Percentiles rank a stretch among this genome's conserved stretches.
Evolutionary conservation across 371 early-diverging fungal genomes (phyloP).

Genomic region (Furculomyces boomerangus): DNA sequence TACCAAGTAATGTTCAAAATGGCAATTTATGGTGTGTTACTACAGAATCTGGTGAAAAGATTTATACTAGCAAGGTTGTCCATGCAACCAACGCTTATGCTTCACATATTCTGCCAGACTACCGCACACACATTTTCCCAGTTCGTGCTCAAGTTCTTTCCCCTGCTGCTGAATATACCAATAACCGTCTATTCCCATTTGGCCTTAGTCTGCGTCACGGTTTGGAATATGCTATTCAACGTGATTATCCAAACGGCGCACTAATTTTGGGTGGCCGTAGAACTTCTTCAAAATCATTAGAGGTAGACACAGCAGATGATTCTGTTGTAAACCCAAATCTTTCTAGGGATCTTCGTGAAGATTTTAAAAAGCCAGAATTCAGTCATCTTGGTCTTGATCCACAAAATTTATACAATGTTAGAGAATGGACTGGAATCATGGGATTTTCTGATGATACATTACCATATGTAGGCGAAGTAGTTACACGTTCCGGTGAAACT

Average conservation of each 20-base stretch:
- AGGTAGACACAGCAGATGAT: slow-evolving; percentile 3
- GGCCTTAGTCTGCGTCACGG: slow-evolving; percentile 6
- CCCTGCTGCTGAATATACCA: not conserved
- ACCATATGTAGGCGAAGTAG: not conserved
- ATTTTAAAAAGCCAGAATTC: not conserved
- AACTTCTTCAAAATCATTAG: not conserved
- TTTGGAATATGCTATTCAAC: slow-evolving; percentile 7
- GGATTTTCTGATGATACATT: slow-evolving; percentile 1
- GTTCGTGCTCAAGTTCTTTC: slow-evolving; percentile 7
- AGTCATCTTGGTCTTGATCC: not conserved
- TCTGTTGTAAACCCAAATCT: not conserved
- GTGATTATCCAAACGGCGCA: slow-evolving; percentile 3
- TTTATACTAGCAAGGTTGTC: slow-evolving; percentile 4
- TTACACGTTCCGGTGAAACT: not conserved
- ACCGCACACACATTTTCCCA: slow-evolving; percentile 4
- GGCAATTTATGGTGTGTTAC: not conserved
- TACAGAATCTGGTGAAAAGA: slow-evolving; percentile 1
- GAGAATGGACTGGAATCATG: slow-evolving; percentile 9
- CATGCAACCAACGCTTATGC: slow-evolving; percentile 10
- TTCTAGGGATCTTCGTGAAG: not conserved
- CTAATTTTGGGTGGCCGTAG: slow-evolving; percentile 4
- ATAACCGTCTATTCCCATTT: slow-evolving; percentile 1
- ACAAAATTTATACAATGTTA: not conserved
- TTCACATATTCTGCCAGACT: slow-evolving; percentile 5
- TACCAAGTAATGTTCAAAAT: not conserved